Base-by-base conservation (phyloP, 108 stramenopile species). In the Cylindrotheca closterium region DNA sequence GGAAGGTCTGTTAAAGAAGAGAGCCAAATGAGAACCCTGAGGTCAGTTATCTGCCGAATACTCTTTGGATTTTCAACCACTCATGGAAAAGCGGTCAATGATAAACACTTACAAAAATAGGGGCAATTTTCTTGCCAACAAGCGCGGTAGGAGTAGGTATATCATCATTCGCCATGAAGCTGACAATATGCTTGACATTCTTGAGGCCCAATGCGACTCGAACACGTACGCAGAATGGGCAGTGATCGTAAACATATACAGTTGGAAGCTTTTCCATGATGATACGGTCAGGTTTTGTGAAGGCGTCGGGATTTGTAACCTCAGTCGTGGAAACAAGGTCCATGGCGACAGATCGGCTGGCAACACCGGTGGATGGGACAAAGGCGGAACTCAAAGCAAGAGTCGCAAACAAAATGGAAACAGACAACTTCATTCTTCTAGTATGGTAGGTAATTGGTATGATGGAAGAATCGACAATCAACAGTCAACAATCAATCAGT, bases 51-150 rank as follows among this genome's bases (percentile, higher is more conserved):
- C 1, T 52, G 17, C n/a, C n/a, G n/a, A n/a, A n/a, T n/a, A n/a
- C n/a, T n/a, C n/a, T n/a, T n/a, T n/a, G n/a, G n/a, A n/a, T n/a
- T n/a, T n/a, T n/a, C n/a, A n/a, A n/a, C n/a, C n/a, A n/a, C n/a
- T n/a, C 27, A 18, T 30, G 30, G 0, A 57, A 57, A 0, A 15
- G 25, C 59, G 0, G n/a, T 12, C 28, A 17, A 17, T 21, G 51
- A 23, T 28, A 49, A 25, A 10, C 24, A 81, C 92, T 86, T 83
- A 86, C 92, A 51, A 93, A 94, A 48, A 98, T 96, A 45, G 97
- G 97, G 32, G 95, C 94, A 63, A 96, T 91, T 67, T 98, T 98
- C 81, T 97, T 98, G 32, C 97, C 97, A 17, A 96, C 94, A 62
- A 98, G 61, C 1, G 56, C 59, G 5, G 94, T 94, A 0, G 97